A percentile compares a stretch with the other conserved stretches of the same genome.
Conservation (phyloP, 2,329 filamentous ascomycete genomes). For the Penicillium sp. region DNA sequence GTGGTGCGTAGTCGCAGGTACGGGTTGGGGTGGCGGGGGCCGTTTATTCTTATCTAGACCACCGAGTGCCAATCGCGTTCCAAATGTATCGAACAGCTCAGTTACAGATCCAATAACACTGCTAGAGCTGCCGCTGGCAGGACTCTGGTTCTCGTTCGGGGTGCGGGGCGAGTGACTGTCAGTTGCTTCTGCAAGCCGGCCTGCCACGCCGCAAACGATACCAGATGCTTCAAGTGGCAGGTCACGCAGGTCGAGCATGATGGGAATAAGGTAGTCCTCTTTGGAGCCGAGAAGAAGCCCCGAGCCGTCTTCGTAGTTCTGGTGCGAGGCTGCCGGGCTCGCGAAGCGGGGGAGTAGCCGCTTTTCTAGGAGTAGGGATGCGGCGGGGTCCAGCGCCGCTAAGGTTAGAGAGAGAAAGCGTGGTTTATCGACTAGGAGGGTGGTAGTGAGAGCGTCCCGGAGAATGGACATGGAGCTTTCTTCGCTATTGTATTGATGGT, state of each 20-base stretch:
- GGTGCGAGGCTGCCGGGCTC: constrained; percentile 55
- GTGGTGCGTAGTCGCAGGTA: constrained; percentile 25
- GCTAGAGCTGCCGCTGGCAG: constrained; percentile 13
- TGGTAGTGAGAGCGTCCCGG: constrained; percentile 39
- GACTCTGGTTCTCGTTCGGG: constrained; percentile 16
- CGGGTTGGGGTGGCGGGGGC: constrained; percentile 9
- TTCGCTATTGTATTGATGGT: constrained; percentile 44
- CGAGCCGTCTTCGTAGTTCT: constrained; percentile 46
- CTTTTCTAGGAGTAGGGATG: constrained; percentile 48
- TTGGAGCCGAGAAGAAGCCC: constrained; percentile 75
- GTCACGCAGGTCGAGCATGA: constrained; percentile 80
- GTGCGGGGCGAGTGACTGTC: constrained; percentile 42
- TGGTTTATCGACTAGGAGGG: constrained; percentile 43
- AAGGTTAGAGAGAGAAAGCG: constrained; percentile 52
- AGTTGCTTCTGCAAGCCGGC: constrained; percentile 74
- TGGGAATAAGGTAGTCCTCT: constrained; percentile 71
- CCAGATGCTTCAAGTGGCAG: constrained; percentile 86
- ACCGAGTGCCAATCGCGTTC: constrained; percentile 8
- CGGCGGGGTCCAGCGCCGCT: constrained; percentile 45
- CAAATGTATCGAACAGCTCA: constrained; percentile 17
- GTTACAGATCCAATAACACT: constrained; percentile 21
- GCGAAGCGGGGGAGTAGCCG: constrained; percentile 63
- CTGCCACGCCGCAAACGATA: constrained; percentile 92
- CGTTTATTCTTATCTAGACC: constrained; percentile 2
- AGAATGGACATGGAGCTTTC: constrained; percentile 41